These are phyloP conservation scores for Wolfiporia cocos DNA, from an alignment of 1,284 basidiomycete species.

Conservation along the genomic window DNA sequence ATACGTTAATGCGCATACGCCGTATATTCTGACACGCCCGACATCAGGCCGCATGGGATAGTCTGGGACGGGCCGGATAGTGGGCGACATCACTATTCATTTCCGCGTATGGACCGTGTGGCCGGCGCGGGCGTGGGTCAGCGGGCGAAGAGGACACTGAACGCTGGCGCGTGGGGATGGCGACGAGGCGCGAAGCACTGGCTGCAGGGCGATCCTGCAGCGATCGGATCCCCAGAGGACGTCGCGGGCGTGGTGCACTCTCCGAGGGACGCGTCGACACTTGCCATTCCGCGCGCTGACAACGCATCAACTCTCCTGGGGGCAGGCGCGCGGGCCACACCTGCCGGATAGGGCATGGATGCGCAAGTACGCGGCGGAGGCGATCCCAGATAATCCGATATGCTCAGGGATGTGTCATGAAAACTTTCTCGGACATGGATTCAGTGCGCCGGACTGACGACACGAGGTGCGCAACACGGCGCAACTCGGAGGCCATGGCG, in stretches of 20 bases:
- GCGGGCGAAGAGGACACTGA: too few relatives aligned
- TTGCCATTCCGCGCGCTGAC: slow-evolving; percentile 10
- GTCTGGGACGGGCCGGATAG: slow-evolving; percentile 14
- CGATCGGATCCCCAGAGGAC: slow-evolving; percentile 9
- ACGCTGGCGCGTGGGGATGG: too few relatives aligned
- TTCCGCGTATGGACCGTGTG: slow-evolving; percentile 17
- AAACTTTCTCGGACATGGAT: too few relatives aligned
- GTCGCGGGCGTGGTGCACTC: slow-evolving; percentile 1
- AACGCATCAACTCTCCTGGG: background rate
- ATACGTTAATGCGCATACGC: slow-evolving; percentile 3
- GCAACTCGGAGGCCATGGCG: too few relatives aligned
- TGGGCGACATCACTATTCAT: slow-evolving; percentile 6
- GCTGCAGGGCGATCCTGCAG: slow-evolving; percentile 5
- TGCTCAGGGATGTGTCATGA: slow-evolving; percentile 20
- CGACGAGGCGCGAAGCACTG: too few relatives aligned
- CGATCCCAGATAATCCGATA: slow-evolving; percentile 17
- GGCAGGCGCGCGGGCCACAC: background rate
- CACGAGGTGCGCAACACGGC: slow-evolving; percentile 16
- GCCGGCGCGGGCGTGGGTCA: too few relatives aligned
- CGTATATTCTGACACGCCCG: background rate
- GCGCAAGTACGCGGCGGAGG: slow-evolving; percentile 2
- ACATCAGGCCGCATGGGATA: slow-evolving; percentile 11
- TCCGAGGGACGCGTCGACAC: slow-evolving; percentile 7
- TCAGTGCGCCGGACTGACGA: slow-evolving; percentile 9
- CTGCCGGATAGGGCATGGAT: slow-evolving; percentile 5